Evolutionary conservation across 768 basidiomycete genomes (phyloP).

Genomic region (Erythrobasidium yunnanense): DNA sequence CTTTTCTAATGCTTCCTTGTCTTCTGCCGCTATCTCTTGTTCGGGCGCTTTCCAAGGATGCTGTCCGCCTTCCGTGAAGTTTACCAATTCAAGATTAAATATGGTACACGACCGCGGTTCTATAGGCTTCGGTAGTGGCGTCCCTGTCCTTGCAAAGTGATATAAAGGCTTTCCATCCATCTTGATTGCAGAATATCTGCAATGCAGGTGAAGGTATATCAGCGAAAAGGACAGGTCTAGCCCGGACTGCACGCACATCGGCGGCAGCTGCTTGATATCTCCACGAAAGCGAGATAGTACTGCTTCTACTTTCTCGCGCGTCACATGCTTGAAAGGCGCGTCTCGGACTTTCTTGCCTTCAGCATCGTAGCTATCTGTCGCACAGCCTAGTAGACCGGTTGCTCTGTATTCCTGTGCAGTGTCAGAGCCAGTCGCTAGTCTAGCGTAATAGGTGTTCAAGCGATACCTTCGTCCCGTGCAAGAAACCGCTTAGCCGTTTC

Average conservation of each 20-base stretch:
- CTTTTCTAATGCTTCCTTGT: conserved; percentile 58
- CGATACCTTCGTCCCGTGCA: conserved; percentile 76
- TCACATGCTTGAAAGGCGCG: conserved; percentile 57
- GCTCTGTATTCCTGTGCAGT: conserved; percentile 69
- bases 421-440: not conserved
- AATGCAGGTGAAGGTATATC: conserved; percentile 5
- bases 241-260: conserved; percentile 60
- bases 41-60: conserved; percentile 69
- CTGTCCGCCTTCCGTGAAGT: conserved; percentile 57
- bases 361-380: conserved; percentile 88
- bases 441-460: not conserved
- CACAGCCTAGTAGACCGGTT: conserved; percentile 80
- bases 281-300: conserved; percentile 66
- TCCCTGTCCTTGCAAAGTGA: conserved; percentile 84
- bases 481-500: conserved; percentile 67
- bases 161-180: conserved; percentile 95
- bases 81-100: conserved; percentile 63
- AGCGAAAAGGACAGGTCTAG: not conserved
- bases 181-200: conserved; percentile 90
- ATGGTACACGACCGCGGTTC: conserved; percentile 73
- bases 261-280: conserved; percentile 78
- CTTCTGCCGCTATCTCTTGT: conserved; percentile 56
- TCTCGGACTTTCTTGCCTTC: conserved; percentile 74
- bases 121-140: conserved; percentile 87
- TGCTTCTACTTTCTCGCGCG: conserved; percentile 59